These are phyloP conservation scores for Helianthus tuberosus DNA, from an alignment of 129 eudicot genomes.

Conservation along the genomic window DNA sequence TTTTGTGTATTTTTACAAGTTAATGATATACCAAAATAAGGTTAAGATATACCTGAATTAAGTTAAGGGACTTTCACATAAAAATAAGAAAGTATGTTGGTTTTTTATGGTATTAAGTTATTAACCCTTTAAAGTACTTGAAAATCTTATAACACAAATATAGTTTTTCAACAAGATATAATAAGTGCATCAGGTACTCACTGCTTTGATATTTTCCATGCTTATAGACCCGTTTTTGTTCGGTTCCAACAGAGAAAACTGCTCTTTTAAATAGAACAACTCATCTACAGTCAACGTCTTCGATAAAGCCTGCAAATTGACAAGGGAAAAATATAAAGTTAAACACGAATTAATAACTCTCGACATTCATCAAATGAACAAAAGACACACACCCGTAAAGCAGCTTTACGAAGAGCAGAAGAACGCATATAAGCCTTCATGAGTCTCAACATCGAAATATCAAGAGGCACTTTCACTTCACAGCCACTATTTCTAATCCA, in stretches of 20 bases:
- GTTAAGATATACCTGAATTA: too few relatives aligned
- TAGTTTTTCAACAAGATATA: slow-evolving; percentile 2
- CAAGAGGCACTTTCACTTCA: slow-evolving; percentile 73
- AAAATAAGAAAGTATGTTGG: too few relatives aligned
- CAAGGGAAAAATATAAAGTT: neutral
- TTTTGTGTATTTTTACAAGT: neutral
- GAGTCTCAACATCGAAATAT: slow-evolving; percentile 65
- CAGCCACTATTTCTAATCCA: slow-evolving; percentile 62
- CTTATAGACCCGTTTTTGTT: slow-evolving; percentile 77
- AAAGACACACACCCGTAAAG: slow-evolving; percentile 65
- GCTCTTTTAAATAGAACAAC: slow-evolving; percentile 72
- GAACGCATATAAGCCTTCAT: slow-evolving; percentile 92
- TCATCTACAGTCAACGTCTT: slow-evolving; percentile 88
- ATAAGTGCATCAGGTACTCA: slow-evolving; percentile 28
- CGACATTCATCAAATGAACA: neutral
- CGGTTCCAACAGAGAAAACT: slow-evolving; percentile 74
- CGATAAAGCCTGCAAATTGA: slow-evolving; percentile 72
- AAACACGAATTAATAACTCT: neutral
- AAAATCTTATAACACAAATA: neutral
- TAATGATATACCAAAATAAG: neutral
- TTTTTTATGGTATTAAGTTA: too few relatives aligned
- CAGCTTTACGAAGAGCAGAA: slow-evolving; percentile 85
- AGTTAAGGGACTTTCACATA: too few relatives aligned
- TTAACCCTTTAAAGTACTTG: neutral
- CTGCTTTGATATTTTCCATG: slow-evolving; percentile 82